These are phyloP conservation scores for Gomphus bonarii DNA, from an alignment of 1,284 basidiomycete species.

Conservation along the genomic window DNA sequence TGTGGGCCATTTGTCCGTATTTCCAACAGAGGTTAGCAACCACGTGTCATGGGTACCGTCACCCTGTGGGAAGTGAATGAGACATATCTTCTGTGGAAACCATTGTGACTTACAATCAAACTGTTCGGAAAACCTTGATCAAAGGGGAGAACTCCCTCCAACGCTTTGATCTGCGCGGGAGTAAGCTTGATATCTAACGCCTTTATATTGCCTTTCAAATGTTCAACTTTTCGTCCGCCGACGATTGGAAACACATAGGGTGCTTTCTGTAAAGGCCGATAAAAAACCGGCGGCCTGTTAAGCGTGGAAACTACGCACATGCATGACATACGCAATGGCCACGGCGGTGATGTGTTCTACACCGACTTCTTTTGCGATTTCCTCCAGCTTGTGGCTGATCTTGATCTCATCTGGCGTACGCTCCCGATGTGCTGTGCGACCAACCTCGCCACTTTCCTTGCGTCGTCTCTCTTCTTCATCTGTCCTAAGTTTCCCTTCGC, in stretches of 20 bases:
- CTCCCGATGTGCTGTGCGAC: slow-evolving; percentile 13
- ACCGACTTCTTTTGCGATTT: slow-evolving; percentile 33
- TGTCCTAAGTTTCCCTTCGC: slow-evolving; percentile 25
- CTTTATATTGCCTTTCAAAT: slow-evolving; percentile 36
- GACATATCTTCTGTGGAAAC: too few relatives aligned
- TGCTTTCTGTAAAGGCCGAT: slow-evolving; percentile 31
- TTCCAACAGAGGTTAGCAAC: too few relatives aligned
- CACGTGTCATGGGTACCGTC: too few relatives aligned
- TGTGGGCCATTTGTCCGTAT: too few relatives aligned
- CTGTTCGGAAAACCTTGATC: slow-evolving; percentile 32
- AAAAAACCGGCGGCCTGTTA: too few relatives aligned
- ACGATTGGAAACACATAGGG: slow-evolving; percentile 41
- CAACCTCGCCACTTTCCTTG: slow-evolving; percentile 13
- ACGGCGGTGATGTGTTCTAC: slow-evolving; percentile 28
- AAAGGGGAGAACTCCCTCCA: slow-evolving; percentile 33
- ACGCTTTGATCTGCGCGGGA: slow-evolving; percentile 30
- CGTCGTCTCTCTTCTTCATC: slow-evolving; percentile 24
- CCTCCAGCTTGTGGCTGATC: slow-evolving; percentile 17
- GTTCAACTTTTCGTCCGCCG: slow-evolving; percentile 41
- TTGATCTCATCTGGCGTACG: slow-evolving; percentile 15
- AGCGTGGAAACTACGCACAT: slow-evolving; percentile 41
- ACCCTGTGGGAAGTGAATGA: too few relatives aligned
- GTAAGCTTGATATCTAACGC: slow-evolving; percentile 34
- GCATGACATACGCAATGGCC: slow-evolving; percentile 15
- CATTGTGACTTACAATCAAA: slow-evolving; percentile 25